Percentiles rank a stretch among this genome's conserved stretches.
phyloP scores from a whole-genome alignment of 2,329 filamentous ascomycete species.

The Pseudogymnoascus verrucosus region DNA sequence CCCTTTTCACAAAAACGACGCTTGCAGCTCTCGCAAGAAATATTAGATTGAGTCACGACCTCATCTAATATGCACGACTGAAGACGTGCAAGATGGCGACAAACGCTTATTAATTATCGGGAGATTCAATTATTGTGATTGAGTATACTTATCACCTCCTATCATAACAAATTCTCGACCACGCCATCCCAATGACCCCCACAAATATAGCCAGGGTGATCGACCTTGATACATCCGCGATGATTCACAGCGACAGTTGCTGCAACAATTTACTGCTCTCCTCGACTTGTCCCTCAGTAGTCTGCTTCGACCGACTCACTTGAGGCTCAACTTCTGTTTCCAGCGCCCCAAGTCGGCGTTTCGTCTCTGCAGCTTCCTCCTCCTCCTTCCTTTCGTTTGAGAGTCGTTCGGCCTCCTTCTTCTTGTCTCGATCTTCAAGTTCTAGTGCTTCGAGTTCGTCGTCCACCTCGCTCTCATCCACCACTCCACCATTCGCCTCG shows the following conservation, averaged over 20 bases:
- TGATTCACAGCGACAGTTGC: constrained; percentile 9
- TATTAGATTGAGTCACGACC: neutral
- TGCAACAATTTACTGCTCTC: constrained; percentile 16
- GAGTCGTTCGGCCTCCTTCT: constrained; percentile 33
- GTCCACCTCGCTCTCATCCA: constrained; percentile 80
- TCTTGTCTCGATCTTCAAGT: constrained; percentile 37
- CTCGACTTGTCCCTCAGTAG: constrained; percentile 22
- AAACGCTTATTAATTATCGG: neutral
- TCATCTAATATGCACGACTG: neutral
- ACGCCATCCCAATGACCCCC: neutral
- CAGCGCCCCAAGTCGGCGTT: constrained; percentile 22
- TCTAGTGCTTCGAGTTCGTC: constrained; percentile 75
- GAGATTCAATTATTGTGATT: neutral
- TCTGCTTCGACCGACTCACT: neutral
- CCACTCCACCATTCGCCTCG: constrained; percentile 43
- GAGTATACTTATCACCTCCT: neutral
- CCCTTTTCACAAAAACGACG: neutral
- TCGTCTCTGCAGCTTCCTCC: constrained; percentile 25
- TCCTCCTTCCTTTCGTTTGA: constrained; percentile 24
- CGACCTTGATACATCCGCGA: neutral
- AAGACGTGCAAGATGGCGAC: neutral
- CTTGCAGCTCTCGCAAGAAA: neutral
- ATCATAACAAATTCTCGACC: neutral
- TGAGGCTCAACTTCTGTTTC: neutral
- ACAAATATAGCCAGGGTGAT: neutral